Evolutionary conservation across 2,329 filamentous ascomycete species (phyloP), one percentile per base, ranked within the genome.

Genomic region (Parafenestella ontariensis): DNA sequence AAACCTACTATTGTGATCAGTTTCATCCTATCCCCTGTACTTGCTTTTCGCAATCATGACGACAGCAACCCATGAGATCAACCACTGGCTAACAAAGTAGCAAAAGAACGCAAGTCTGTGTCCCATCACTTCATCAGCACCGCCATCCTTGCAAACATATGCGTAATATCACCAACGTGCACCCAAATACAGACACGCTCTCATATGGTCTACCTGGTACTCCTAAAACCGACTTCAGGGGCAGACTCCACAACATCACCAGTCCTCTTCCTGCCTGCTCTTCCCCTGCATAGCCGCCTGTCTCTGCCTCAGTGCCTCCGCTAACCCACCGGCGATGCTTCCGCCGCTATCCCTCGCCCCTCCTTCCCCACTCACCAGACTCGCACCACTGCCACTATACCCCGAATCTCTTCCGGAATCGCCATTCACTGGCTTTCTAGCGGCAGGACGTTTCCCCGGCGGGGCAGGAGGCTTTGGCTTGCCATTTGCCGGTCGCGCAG

Each of bases 391-490:
- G 3, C 76, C 78, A 34, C 75, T 76, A 56, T 81, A 81, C 15
- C 78, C 80, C 49, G 77, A 80, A 59, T 97, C 93, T 46, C 94
- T 85, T 29, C 89, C 50, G 87, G 82, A 41, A 79, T 86, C 43
- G 85, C 81, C 15, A 34, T 59, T 57, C 9, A 58, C 86, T 0
- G 91, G 88, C 76, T 95, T 96, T 56, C 88, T 87, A 21, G 84
- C 72, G 34, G 83, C 87, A 1, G 93, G 93, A 20, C 94, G 84
- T 78, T 96, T 96, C 11, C 86, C 87, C 2, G 91, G 93, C 20
- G 89, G 91, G 21, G 87, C 87, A 3, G 91, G 91, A 2, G 91
- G 89, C 9, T 86, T 85, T 0, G 89, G 86, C 76, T 92, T 93
- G 43, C 77, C 75, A 57, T 89, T 86, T 1, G 89, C 86, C 9